These are phyloP conservation scores for Stagonosporopsis rhizophila DNA, from an alignment of 2,329 filamentous ascomycete species.

Conservation along the genomic window DNA sequence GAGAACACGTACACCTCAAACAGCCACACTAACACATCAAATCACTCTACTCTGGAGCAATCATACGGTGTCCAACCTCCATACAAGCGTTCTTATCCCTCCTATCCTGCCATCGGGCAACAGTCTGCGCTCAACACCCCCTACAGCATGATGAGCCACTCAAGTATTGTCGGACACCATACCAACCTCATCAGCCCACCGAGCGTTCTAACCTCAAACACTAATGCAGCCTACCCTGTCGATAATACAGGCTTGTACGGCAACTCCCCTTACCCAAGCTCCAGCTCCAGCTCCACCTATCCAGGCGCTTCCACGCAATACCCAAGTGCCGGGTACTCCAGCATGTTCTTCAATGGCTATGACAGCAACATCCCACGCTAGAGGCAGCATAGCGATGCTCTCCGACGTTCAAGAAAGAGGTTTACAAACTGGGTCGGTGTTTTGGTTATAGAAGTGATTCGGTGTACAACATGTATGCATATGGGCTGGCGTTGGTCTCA, in stretches of 20 bases:
- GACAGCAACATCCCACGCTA: conserved; percentile 14
- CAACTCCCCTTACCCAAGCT: conserved; percentile 8
- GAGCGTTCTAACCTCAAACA: conserved; percentile 7
- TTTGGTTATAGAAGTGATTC: conserved; percentile 9
- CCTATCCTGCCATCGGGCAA: conserved; percentile 12
- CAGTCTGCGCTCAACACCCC: conserved; percentile 1
- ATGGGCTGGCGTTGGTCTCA: conserved; percentile 3
- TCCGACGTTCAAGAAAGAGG: not conserved
- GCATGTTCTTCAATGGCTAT: conserved; percentile 6
- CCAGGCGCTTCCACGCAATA: conserved; percentile 1
- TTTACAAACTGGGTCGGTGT: not conserved
- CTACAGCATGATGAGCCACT: conserved; percentile 16
- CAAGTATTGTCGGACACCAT: conserved; percentile 9
- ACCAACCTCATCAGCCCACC: conserved; percentile 7
- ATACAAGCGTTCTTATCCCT: conserved; percentile 12
- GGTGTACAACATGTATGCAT: conserved; percentile 9
- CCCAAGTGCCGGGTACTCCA: not conserved
- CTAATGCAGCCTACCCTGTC: conserved; percentile 1
- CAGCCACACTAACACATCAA: not conserved
- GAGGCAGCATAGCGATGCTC: not conserved
- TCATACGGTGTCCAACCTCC: conserved; percentile 10
- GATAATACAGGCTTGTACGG: conserved; percentile 6
- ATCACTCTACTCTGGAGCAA: conserved; percentile 10
- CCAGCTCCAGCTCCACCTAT: conserved; percentile 3
- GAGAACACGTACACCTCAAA: conserved; percentile 8